Base-by-base conservation (phyloP, 129 eudicot genomes). In the Flaveria trinervia region DNA sequence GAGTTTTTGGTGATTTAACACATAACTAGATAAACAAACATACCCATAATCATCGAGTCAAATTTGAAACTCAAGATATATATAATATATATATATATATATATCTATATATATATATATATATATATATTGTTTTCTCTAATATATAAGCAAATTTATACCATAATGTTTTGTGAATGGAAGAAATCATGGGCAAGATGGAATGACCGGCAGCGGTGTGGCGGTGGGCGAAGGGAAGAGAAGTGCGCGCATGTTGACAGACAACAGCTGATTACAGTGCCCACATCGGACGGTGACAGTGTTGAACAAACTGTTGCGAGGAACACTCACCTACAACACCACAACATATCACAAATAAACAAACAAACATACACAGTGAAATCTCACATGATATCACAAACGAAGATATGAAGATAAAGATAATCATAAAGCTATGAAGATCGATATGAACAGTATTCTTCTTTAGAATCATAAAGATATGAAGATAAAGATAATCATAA, bases 241-340 rank as follows among this genome's bases (percentile, higher is more conserved):
- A 68, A 85, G 77, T 16, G 82, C 86, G 1, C 89, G 82, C 97
- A 87, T 89, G 87, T 89, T 86, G 44, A 89, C 94, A 9, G 90
- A 86, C 75, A 95, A 82, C 50, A 89, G 91, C 79, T 89, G 88
- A 56, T 89, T 77, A 89, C 99, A 95, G 85, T 95, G 96, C 17
- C 99, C 99, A 65, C 99, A 95, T 86, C 96, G 78, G 57, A 95
- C 99, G 7, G 97, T 95, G 26, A 95, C 99, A 5, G 90, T 95
- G 73, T 87, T 86, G 90, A 83, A 86, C 90, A 95, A 84, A 84
- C 94, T 91, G 41, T 88, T 82, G 86, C 90, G 79, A 71, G 99
- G 99, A 20, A 95, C 99, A 72, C 99, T 91, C 92, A 95, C 99
- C 99, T 95, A 49, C 76, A 82, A 76, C 56, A 68, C 49, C 77